Percentiles rank a stretch among this genome's conserved stretches.
Evolutionary conservation across 768 basidiomycete genomes (phyloP).

Genomic region (Pulveroboletus sp.): DNA sequence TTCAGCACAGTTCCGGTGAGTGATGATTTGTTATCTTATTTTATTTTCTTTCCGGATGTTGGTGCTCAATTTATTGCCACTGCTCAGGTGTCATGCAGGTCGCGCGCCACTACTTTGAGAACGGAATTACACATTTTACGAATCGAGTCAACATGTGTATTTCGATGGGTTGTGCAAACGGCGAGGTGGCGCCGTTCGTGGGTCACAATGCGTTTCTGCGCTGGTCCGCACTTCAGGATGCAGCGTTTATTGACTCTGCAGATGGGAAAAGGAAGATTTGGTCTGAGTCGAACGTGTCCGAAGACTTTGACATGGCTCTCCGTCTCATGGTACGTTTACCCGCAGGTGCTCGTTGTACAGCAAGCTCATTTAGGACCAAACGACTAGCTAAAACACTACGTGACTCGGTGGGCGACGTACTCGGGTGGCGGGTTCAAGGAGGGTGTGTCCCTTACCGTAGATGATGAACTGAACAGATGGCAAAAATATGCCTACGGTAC

Average conservation of each 20-base stretch:
- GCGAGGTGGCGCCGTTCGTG: slow-evolving; percentile 76
- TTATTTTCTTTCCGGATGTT: too few relatives aligned
- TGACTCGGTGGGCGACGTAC: slow-evolving; percentile 70
- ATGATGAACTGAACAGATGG: slow-evolving; percentile 94
- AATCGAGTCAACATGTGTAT: slow-evolving; percentile 83
- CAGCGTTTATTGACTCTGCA: slow-evolving; percentile 59
- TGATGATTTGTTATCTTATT: too few relatives aligned
- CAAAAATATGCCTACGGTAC: slow-evolving; percentile 80
- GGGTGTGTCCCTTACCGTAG: slow-evolving; percentile 84
- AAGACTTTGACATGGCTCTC: slow-evolving; percentile 70
- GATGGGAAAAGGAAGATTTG: slow-evolving; percentile 67
- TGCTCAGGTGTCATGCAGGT: slow-evolving; percentile 92
- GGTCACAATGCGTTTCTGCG: slow-evolving; percentile 89
- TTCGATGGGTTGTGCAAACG: slow-evolving; percentile 74
- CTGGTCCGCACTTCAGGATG: slow-evolving; percentile 88
- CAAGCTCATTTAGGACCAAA: too few relatives aligned
- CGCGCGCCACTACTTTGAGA: slow-evolving; percentile 87
- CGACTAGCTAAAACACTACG: slow-evolving; percentile 18
- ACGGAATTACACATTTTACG: slow-evolving; percentile 88
- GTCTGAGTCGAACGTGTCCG: slow-evolving; percentile 66
- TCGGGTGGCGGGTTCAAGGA: slow-evolving; percentile 88
- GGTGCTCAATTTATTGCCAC: too few relatives aligned
- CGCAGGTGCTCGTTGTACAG: too few relatives aligned
- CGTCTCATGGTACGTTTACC: slow-evolving; percentile 43
- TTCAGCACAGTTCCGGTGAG: slow-evolving; percentile 87